phyloP scores from a whole-genome alignment of 257 asterid species.

The Ballota nigra region DNA sequence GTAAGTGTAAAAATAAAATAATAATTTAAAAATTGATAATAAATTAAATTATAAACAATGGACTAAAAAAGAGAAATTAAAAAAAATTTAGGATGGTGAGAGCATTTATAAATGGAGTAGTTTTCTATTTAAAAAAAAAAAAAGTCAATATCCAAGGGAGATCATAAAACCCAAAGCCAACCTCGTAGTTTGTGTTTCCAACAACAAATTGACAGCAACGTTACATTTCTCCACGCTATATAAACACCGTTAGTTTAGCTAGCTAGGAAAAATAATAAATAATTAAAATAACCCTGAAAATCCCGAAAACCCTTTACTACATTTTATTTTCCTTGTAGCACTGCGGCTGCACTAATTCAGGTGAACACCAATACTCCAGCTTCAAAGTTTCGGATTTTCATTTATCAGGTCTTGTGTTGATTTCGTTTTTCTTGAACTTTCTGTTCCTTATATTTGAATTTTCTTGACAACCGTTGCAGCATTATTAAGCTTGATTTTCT shows the following conservation, averaged over 20 bases:
- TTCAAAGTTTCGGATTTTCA: not conserved
- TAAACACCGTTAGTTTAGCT: not conserved
- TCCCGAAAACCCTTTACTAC: not conserved
- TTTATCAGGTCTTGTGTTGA: not conserved
- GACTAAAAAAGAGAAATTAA: too few species aligned
- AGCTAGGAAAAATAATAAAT: not conserved
- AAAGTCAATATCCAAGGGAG: too few species aligned
- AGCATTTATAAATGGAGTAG: too few species aligned
- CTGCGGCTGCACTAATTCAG: constrained; percentile 18
- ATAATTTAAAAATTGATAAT: too few species aligned
- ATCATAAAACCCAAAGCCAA: not conserved
- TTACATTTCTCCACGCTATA: not conserved
- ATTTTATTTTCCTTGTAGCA: constrained; percentile 5
- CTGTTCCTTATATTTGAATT: not conserved
- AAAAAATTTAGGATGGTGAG: too few species aligned
- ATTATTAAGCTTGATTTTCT: not conserved
- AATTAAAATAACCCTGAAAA: not conserved
- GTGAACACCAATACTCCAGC: constrained; percentile 20
- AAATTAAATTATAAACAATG: too few species aligned
- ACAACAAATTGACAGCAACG: constrained; percentile 23
- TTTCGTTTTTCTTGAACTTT: not conserved
- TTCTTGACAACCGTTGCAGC: not conserved
- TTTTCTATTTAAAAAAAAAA: too few species aligned
- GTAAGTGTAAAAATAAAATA: too few species aligned
- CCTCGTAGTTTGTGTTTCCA: not conserved